Evolutionary conservation across 805 yeast species (phyloP), one percentile per base, ranked within the genome.

Genomic region (Hanseniaspora pseudoguilliermondii): DNA sequence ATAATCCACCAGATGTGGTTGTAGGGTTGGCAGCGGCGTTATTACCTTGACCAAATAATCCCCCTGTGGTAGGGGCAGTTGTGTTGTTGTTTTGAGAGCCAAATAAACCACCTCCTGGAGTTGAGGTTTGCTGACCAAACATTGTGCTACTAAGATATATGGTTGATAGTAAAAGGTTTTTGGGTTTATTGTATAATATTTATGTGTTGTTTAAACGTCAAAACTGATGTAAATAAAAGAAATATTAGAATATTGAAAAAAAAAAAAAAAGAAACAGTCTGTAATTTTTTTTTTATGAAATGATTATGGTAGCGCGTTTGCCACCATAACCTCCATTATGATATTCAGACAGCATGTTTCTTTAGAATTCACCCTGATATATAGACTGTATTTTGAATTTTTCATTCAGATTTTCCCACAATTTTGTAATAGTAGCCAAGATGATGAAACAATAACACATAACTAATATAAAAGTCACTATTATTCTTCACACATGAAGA

Each of bases 91-190:
- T 23, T 41, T 65, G 69, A 23, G 27, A 25, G 27, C 29, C 29
- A 27, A 27, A 27, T 40, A 50, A 23, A 8, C 60, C 62, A 47
- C 58, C 54, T 16, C 57, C 27, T 32, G 16, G 32, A 38, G 11
- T 40, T 40, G 43, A 59, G 63, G 59, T 57, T 62, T 61, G 44
- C 21, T 34, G 41, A 25, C 79, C 79, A 62, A 78, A 77, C 50
- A 23, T 41, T 8, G n/a, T 35, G n/a, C 34, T 46, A 32, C 18
- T 34, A 55, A 57, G 38, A 23, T 47, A 36, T 59, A 65, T 60
- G n/a, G 77, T 78, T 72, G 73, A 20, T 75, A 58, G 5, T 75
- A 78, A 53, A 76, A 63, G 49, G 58, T 57, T 36, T 57, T 59
- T 32, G 21, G 23, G 25, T n/a, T 21, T 36, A 1, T 32, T 11